phyloP scores from a whole-genome alignment of 2,329 filamentous ascomycete species.

The Pestalotiopsis sp. region DNA sequence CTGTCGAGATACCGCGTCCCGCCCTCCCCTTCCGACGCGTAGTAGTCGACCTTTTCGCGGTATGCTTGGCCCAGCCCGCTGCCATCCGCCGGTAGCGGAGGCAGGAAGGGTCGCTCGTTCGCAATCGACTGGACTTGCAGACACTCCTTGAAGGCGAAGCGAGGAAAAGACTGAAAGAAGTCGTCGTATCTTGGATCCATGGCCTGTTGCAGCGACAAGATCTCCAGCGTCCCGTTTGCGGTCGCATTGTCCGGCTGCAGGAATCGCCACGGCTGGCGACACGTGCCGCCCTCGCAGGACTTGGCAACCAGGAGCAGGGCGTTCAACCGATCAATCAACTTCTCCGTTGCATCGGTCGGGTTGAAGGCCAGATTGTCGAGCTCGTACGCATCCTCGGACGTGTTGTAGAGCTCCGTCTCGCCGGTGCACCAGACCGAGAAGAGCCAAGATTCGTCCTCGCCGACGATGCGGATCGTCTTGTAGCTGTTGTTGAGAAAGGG shows the following conservation, averaged over 20 bases:
- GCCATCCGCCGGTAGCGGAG: neutral
- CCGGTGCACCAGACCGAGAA: slow-evolving; percentile 72
- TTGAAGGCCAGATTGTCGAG: slow-evolving; percentile 20
- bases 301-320: slow-evolving; percentile 27
- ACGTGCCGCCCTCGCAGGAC: slow-evolving; percentile 23
- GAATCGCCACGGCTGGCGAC: slow-evolving; percentile 45
- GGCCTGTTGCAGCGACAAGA: slow-evolving; percentile 53
- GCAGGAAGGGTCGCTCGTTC: slow-evolving; percentile 5
- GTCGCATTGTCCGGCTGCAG: slow-evolving; percentile 45
- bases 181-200: slow-evolving; percentile 47
- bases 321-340: slow-evolving; percentile 21
- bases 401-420: slow-evolving; percentile 67
- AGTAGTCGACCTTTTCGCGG: neutral
- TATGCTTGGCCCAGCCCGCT: neutral
- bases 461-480: slow-evolving; percentile 58
- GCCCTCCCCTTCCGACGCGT: neutral
- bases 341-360: slow-evolving; percentile 11
- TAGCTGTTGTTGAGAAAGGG: slow-evolving; percentile 55
- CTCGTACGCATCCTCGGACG: slow-evolving; percentile 36
- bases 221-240: slow-evolving; percentile 21
- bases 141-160: neutral
- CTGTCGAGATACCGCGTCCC: neutral
- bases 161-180: slow-evolving; percentile 45
- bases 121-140: slow-evolving; percentile 1
- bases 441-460: slow-evolving; percentile 58